These are phyloP conservation scores for Myriosclerotinia duriaeana DNA, from an alignment of 2,329 filamentous ascomycete genomes.

Conservation along the genomic window DNA sequence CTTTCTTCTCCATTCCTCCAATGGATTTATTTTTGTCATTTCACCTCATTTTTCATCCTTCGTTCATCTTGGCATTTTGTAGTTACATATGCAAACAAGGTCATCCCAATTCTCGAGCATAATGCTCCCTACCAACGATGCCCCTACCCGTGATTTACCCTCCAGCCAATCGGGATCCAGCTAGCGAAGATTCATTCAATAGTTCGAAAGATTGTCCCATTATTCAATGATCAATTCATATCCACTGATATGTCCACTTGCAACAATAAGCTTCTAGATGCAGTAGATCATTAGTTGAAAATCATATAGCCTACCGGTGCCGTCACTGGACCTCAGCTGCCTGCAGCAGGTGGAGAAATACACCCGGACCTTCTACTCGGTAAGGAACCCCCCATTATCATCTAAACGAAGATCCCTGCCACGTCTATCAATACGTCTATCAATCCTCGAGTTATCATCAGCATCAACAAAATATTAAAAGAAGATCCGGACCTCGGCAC, in stretches of 20 bases:
- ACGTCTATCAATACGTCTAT: background rate
- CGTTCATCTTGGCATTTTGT: background rate
- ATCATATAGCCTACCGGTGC: background rate
- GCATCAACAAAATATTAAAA: background rate
- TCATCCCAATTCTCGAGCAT: background rate
- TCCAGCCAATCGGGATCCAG: conserved; percentile 1
- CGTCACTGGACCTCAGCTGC: background rate
- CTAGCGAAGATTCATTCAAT: background rate
- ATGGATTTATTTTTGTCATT: background rate
- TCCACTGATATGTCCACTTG: background rate
- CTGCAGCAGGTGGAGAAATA: background rate
- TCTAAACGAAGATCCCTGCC: background rate
- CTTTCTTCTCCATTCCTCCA: background rate
- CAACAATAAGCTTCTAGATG: too few relatives aligned
- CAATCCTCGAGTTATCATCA: background rate
- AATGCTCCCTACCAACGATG: background rate
- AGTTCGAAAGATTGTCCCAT: background rate
- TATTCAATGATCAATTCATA: background rate
- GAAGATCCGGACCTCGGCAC: background rate
- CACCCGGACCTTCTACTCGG: conserved; percentile 5
- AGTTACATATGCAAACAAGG: conserved; percentile 5
- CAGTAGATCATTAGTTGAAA: conserved; percentile 1
- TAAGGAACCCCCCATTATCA: background rate
- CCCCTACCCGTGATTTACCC: background rate
- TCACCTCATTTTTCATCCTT: background rate